Evolutionary conservation across 2,329 filamentous ascomycete species (phyloP).

Genomic region (Exophiala aquamarina): DNA sequence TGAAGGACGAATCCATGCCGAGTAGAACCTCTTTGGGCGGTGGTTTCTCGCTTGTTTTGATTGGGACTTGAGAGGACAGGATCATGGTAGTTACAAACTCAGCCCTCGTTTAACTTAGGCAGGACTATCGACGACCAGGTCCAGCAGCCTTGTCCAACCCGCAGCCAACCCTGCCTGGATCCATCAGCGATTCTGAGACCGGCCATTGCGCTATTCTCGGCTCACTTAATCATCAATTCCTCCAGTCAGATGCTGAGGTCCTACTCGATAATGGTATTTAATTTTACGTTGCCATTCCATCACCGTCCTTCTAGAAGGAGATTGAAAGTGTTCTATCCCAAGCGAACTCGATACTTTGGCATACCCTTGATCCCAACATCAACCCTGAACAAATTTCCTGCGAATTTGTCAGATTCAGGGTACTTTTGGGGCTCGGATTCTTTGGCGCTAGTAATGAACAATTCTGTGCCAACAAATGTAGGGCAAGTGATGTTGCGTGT

Average conservation of each 20-base stretch:
- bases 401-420: constrained; percentile 61
- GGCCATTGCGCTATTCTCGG: too few relatives aligned
- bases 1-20: too few relatives aligned
- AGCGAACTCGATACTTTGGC: constrained; percentile 64
- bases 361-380: constrained; percentile 54
- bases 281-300: too few relatives aligned
- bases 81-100: neutral
- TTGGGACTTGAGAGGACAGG: neutral
- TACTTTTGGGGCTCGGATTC: constrained; percentile 64
- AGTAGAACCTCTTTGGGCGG: too few relatives aligned
- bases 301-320: too few relatives aligned
- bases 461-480: constrained; percentile 69
- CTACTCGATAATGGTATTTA: too few relatives aligned
- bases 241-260: too few relatives aligned
- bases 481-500: constrained; percentile 80
- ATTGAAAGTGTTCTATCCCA: constrained; percentile 30
- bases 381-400: constrained; percentile 59
- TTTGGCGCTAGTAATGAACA: constrained; percentile 80
- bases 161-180: too few relatives aligned
- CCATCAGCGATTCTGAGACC: too few relatives aligned
- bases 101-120: neutral
- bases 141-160: neutral
- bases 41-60: constrained; percentile 3
- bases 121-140: constrained; percentile 1
- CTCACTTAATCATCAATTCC: too few relatives aligned